phyloP scores from a whole-genome alignment of 345 rosid genomes.

The Aurinia saxatilis region DNA sequence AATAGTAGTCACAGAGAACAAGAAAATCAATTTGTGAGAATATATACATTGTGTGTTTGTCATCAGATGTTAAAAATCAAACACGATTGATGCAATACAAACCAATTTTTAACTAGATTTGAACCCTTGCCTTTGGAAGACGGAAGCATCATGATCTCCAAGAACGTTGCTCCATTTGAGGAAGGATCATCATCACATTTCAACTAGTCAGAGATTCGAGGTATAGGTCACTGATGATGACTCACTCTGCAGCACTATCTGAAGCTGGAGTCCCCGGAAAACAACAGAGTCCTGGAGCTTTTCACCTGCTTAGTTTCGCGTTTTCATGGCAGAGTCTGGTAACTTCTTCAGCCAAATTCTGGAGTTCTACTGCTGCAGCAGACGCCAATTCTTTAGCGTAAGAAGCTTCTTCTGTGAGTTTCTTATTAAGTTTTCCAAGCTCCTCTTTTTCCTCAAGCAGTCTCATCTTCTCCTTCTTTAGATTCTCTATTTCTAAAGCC shows the following conservation, averaged over 20 bases:
- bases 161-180: constrained; percentile 1
- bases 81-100: background rate
- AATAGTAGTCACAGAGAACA: background rate
- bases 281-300: background rate
- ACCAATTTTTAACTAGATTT: background rate
- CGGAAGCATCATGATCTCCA: background rate
- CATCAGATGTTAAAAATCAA: background rate
- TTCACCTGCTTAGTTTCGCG: constrained; percentile 43
- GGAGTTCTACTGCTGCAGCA: constrained; percentile 97
- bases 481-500: constrained; percentile 79
- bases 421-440: constrained; percentile 67
- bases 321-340: constrained; percentile 80
- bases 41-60: constrained; percentile 20
- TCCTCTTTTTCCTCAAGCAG: constrained; percentile 87
- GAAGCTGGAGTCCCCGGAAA: constrained; percentile 4
- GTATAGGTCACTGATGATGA: constrained; percentile 1
- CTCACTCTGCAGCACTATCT: constrained; percentile 10
- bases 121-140: background rate
- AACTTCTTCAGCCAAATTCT: constrained; percentile 91
- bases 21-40: constrained; percentile 3
- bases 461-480: constrained; percentile 71
- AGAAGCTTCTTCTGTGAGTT: constrained; percentile 86
- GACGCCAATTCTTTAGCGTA: constrained; percentile 96
- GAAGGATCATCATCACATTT: background rate
- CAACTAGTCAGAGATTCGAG: constrained; percentile 4